Percentiles rank a stretch among this genome's conserved stretches.
These are phyloP conservation scores for Xanthoconium stramineum DNA, from an alignment of 768 basidiomycete genomes.

Conservation along the genomic window DNA sequence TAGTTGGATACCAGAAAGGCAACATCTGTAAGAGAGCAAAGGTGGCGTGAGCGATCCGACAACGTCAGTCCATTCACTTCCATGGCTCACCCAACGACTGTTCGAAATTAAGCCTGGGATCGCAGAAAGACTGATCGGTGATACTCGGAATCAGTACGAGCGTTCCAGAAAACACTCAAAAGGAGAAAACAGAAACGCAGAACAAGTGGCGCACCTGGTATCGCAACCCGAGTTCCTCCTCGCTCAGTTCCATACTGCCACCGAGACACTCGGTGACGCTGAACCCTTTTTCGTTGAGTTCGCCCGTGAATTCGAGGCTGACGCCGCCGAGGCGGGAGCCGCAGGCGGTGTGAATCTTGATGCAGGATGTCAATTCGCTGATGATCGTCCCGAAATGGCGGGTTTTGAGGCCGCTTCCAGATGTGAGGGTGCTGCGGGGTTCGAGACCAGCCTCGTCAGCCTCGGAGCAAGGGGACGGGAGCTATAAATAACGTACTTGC, in stretches of 20 bases:
- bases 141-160: neutral
- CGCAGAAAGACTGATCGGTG: conserved; percentile 73
- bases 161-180: neutral
- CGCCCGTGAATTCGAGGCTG: conserved; percentile 90
- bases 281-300: conserved; percentile 85
- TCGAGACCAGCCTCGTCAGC: neutral
- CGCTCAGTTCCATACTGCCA: conserved; percentile 91
- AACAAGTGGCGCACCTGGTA: conserved; percentile 61
- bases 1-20: conserved; percentile 84
- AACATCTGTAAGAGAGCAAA: conserved; percentile 48
- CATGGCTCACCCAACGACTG: conserved; percentile 79
- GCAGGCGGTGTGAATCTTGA: conserved; percentile 73
- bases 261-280: conserved; percentile 97
- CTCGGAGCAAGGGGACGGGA: neutral
- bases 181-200: neutral
- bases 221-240: conserved; percentile 84
- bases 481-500: conserved; percentile 64
- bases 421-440: conserved; percentile 69
- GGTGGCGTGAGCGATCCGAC: neutral
- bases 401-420: conserved; percentile 80
- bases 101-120: conserved; percentile 91
- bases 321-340: conserved; percentile 79
- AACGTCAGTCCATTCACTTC: neutral
- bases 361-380: conserved; percentile 75
- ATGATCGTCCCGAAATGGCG: conserved; percentile 88